These are phyloP conservation scores for Calophaca sinica DNA, from an alignment of 306 rosid species.

Conservation along the genomic window DNA sequence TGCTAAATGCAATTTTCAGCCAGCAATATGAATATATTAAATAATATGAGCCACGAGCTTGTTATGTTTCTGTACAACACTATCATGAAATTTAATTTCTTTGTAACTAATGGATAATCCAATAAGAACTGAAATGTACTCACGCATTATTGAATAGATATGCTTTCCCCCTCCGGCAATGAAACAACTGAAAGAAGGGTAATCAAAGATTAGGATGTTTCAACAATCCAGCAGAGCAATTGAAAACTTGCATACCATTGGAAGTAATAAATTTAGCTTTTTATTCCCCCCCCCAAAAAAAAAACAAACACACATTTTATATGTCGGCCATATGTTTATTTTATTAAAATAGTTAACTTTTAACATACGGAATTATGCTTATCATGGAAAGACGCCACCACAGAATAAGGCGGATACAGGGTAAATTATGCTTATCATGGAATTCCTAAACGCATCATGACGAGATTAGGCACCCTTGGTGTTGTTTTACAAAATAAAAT, in stretches of 20 bases:
- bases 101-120: conserved; percentile 25
- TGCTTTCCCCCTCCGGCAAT: conserved; percentile 81
- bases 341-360: background rate
- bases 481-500: background rate
- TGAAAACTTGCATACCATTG: conserved; percentile 20
- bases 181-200: conserved; percentile 63
- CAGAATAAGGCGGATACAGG: background rate
- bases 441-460: background rate
- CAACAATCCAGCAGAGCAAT: conserved; percentile 40
- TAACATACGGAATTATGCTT: background rate
- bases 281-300: background rate
- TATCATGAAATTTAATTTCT: conserved; percentile 22
- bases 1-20: conserved; percentile 22
- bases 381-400: conserved; percentile 5
- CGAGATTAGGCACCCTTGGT: background rate
- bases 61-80: background rate
- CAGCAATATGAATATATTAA: background rate
- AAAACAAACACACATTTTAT: background rate
- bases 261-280: conserved; percentile 19
- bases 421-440: background rate
- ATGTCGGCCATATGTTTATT: background rate
- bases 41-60: background rate
- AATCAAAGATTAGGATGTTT: conserved; percentile 40
- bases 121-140: conserved; percentile 54
- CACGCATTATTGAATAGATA: conserved; percentile 82